Percentiles rank a stretch among this genome's conserved stretches.
These are phyloP conservation scores for Pseudofabraea citricarpa DNA, from an alignment of 2,329 filamentous ascomycete genomes.

Conservation along the genomic window DNA sequence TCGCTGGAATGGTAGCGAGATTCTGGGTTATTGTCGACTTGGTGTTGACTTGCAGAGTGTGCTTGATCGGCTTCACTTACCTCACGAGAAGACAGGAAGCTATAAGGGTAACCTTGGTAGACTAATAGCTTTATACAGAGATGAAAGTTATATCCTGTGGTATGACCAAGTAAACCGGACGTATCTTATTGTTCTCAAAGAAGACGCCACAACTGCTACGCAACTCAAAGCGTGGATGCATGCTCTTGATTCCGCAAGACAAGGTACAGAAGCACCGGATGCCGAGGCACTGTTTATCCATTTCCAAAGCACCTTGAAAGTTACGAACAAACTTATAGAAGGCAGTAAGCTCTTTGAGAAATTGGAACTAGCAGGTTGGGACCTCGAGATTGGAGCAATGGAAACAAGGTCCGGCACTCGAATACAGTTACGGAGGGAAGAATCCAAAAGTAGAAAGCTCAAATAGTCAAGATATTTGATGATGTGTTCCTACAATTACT, in stretches of 20 bases:
- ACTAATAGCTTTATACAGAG: constrained; percentile 44
- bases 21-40: constrained; percentile 49
- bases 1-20: constrained; percentile 39
- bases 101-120: constrained; percentile 19
- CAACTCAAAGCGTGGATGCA: constrained; percentile 61
- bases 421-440: constrained; percentile 14
- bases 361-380: constrained; percentile 54
- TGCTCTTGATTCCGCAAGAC: constrained; percentile 40
- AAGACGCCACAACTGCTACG: constrained; percentile 39
- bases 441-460: too few relatives aligned
- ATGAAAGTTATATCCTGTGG: constrained; percentile 59
- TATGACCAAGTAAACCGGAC: constrained; percentile 39
- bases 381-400: constrained; percentile 57
- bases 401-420: constrained; percentile 56
- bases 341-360: constrained; percentile 30
- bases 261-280: not conserved
- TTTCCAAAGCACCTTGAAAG: not conserved
- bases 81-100: constrained; percentile 7
- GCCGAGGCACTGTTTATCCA: not conserved
- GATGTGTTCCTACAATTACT: not conserved
- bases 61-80: constrained; percentile 11
- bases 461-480: too few relatives aligned
- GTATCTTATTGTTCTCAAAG: constrained; percentile 59
- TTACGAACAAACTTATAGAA: too few relatives aligned
- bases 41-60: constrained; percentile 39